These are phyloP conservation scores for Lotus japonicus DNA, from an alignment of 306 rosid species.

Conservation along the genomic window DNA sequence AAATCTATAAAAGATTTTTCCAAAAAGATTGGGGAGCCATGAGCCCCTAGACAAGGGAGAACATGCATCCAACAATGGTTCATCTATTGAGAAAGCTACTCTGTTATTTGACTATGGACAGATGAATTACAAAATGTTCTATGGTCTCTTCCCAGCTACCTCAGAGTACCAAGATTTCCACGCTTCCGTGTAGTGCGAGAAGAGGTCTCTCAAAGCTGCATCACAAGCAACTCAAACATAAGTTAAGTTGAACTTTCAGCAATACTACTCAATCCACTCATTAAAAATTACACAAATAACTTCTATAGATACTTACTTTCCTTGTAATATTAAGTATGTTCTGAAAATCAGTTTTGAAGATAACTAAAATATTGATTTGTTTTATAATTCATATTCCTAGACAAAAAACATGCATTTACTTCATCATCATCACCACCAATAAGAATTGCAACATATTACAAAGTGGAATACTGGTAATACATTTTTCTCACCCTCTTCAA, in stretches of 20 bases:
- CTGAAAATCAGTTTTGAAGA: background rate
- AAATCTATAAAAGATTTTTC: no score
- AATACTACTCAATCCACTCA: background rate
- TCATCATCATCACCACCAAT: no score
- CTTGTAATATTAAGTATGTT: background rate
- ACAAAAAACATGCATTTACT: no score
- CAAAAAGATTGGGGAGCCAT: no score
- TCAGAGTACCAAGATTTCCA: conserved; percentile 73
- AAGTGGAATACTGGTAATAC: no score
- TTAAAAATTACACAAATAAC: background rate
- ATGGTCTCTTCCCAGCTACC: conserved; percentile 44
- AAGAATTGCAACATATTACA: no score
- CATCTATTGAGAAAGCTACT: conserved; percentile 9
- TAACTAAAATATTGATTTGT: no score
- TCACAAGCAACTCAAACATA: background rate
- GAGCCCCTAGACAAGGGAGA: no score
- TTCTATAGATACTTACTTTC: background rate
- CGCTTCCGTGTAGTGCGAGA: conserved; percentile 80
- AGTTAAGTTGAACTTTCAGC: background rate
- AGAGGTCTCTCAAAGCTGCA: conserved; percentile 66
- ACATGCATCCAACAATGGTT: conserved; percentile 20
- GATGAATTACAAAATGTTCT: conserved; percentile 28
- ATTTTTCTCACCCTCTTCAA: no score
- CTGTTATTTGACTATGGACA: background rate
- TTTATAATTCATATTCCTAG: no score